Percentiles rank a stretch among this genome's conserved stretches.
phyloP scores from a whole-genome alignment of 306 rosid genomes.

The Dicorynia guianensis region DNA sequence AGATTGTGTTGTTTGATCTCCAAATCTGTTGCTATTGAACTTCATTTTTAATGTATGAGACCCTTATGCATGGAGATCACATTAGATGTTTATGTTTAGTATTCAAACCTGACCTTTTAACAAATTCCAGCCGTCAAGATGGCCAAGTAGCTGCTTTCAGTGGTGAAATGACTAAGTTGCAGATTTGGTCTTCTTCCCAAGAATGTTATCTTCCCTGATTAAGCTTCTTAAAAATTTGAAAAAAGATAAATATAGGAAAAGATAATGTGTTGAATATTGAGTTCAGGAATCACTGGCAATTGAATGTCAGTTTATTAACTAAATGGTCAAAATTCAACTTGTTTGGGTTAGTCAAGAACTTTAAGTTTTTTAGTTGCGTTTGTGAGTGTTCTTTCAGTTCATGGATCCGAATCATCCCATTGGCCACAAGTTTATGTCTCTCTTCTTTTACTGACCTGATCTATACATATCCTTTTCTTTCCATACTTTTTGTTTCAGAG shows the following conservation, averaged over 20 bases:
- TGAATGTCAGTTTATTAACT: background rate
- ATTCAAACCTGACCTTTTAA: too few relatives aligned
- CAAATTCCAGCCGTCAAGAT: background rate
- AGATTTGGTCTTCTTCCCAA: background rate
- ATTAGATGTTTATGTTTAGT: too few relatives aligned
- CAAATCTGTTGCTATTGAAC: too few relatives aligned
- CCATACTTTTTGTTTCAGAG: background rate
- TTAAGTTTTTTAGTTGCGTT: background rate
- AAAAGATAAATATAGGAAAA: background rate
- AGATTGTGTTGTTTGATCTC: too few relatives aligned
- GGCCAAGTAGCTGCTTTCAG: background rate
- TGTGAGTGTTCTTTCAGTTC: conserved; percentile 1
- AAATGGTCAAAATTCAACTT: background rate
- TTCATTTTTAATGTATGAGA: too few relatives aligned
- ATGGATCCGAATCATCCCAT: background rate
- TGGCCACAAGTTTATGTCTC: background rate
- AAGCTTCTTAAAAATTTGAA: too few relatives aligned
- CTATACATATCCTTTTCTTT: background rate
- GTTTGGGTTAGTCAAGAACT: background rate
- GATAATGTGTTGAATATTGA: too few relatives aligned
- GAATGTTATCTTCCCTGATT: background rate
- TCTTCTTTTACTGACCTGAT: background rate
- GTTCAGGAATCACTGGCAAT: background rate
- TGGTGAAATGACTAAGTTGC: background rate
- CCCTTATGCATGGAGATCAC: too few relatives aligned